Evolutionary conservation across 495 filamentous ascomycete species (phyloP), one percentile per base, ranked within the genome.

Genomic region (Tuber aestivum): DNA sequence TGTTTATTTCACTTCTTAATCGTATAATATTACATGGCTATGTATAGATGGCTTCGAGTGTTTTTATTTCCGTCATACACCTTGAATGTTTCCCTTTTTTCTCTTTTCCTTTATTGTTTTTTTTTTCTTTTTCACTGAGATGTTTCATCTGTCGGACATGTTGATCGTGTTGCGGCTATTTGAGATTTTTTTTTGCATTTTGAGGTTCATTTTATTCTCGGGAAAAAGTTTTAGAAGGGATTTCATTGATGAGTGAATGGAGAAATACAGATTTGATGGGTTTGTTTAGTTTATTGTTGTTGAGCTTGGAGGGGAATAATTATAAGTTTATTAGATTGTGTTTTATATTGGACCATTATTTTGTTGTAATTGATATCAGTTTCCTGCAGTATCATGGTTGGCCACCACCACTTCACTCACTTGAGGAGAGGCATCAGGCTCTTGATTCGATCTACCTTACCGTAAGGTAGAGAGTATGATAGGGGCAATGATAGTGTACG

Each of bases 191-290:
- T 8, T 70, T 72, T 79, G 77, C 77, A 79, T 79, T 79, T 79
- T 79, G 77, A 77, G 65, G 78, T 77, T 72, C 73, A 65, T 65
- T 65, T 65, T 65, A 65, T 65, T 65, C 32, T 65, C 50, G n/a
- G 56, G 78, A 77, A 79, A 79, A 79, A 79, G 77, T 79, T 79
- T 73, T 79, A 79, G 77, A 79, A 70, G 44, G 73, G 70, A 35
- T 79, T 69, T 75, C 32, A 73, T 75, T 79, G 72, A 75, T 23
- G 44, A 41, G 18, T 73, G 42, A 23, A 70, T 42, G 50, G 70
- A 69, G 41, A 69, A 69, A 65, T 65, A 35, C 56, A 65, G 14
- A 8, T 65, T 65, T 65, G 56, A 35, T 65, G 18, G 6, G 56
- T 35, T 27, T 14, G 27, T 35, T 65, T 35, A 65, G 12, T 35